Evolutionary conservation across 2,329 filamentous ascomycete species (phyloP).

Genomic region (Aspergillus sp.): DNA sequence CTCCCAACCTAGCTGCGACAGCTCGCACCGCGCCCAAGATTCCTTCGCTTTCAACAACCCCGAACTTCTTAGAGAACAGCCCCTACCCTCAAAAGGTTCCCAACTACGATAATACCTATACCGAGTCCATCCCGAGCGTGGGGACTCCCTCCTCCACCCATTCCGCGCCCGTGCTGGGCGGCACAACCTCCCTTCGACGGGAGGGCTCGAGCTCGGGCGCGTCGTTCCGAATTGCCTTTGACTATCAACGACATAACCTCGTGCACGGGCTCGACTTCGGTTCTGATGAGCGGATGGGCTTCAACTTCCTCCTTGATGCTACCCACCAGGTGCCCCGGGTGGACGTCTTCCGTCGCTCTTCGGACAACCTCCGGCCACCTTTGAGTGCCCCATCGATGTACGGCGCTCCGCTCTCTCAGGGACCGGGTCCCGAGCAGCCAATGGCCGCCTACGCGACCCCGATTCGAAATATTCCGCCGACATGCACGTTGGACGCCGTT

Average conservation of each 20-base stretch:
- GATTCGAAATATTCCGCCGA: conserved; percentile 62
- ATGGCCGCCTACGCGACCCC: conserved; percentile 39
- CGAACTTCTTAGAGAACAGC: conserved; percentile 27
- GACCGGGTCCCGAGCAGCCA: conserved; percentile 21
- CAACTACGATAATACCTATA: conserved; percentile 23
- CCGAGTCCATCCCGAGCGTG: conserved; percentile 26
- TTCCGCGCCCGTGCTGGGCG: conserved; percentile 21
- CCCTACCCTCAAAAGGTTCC: conserved; percentile 8
- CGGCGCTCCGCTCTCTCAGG: conserved; percentile 22
- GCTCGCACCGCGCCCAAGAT: not conserved
- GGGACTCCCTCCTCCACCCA: conserved; percentile 30
- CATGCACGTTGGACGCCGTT: conserved; percentile 75
- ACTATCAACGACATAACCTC: conserved; percentile 41
- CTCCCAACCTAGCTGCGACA: not conserved
- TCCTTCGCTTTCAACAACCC: conserved; percentile 17
- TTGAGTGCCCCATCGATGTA: conserved; percentile 20
- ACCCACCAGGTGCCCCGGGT: conserved; percentile 55
- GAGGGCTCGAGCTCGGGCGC: conserved; percentile 24
- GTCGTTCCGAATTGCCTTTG: conserved; percentile 40
- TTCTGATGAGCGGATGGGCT: conserved; percentile 61
- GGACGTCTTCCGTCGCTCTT: conserved; percentile 40
- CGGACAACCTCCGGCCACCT: conserved; percentile 24
- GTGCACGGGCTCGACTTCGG: conserved; percentile 59
- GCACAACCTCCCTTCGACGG: conserved; percentile 16
- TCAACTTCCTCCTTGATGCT: conserved; percentile 69